Base-by-base conservation (phyloP, 495 filamentous ascomycete genomes). In the Aspergillus sclerotiicarbonarius region DNA sequence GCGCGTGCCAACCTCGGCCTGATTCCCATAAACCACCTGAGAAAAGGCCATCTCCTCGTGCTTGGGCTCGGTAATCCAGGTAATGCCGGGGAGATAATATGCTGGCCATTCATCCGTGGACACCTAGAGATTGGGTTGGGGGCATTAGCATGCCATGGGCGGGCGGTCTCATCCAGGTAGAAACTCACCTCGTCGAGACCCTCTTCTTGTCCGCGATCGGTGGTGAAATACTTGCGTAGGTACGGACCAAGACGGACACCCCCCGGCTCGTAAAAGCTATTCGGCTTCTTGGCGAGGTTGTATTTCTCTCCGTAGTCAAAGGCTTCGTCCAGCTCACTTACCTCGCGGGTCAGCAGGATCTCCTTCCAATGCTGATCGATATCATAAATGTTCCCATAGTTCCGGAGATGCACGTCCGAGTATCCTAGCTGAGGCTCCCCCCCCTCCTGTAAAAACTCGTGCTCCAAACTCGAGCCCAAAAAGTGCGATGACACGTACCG, bases 1-100 rank as follows among this genome's bases (percentile, higher is more conserved):
- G 8, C 48, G 20, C 0, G 50, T 52, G 0, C 41, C 51, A 21
- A 61, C 15, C 0, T 49, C 51, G 7, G 63, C 5, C 33, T 68
- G 52, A 19, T 72, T 70, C 3, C 67, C 69, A 25, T 68, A 67
- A 7, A 49, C 41, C 20, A 67, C 10, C 7, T 61, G 53, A n/a
- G 37, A 55, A 13, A 70, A 59, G 6, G 61, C 67, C 54, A 61
- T 59, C 15, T 71, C 46, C 30, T 52, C 7, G 32, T 71, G 60
- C 15, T 52, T 60, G 7, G 61, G 63, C 2, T 51, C 43, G 1
- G 50, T 58, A 4, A 71, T 53, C 63, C 65, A 68, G 6, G 50
- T 60, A 10, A 67, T 60, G 1, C 56, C 58, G 3, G 60, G 62
- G 8, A 67, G 19, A 37, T 56, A 56, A 4, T 45, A 44, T 0